These are phyloP conservation scores for Psilocybe tampanensis DNA, from an alignment of 768 basidiomycete genomes.

Conservation along the genomic window DNA sequence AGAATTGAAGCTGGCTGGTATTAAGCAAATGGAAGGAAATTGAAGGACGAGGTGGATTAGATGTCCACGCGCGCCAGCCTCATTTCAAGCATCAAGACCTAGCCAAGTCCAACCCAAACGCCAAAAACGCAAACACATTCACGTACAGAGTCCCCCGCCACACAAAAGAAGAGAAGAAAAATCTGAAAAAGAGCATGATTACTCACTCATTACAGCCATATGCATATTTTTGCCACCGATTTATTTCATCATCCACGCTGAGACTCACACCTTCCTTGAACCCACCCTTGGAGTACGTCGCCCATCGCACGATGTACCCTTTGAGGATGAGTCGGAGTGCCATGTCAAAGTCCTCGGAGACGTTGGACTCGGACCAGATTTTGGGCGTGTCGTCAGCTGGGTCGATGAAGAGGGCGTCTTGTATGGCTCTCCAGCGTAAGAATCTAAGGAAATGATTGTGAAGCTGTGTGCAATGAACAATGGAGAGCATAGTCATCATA, in stretches of 20 bases:
- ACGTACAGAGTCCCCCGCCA: background rate
- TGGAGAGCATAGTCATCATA: conserved; percentile 17
- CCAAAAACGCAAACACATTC: no score
- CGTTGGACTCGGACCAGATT: conserved; percentile 79
- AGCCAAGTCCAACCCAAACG: no score
- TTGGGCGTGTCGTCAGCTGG: conserved; percentile 64
- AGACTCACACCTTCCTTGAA: conserved; percentile 94
- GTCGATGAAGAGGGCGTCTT: conserved; percentile 80
- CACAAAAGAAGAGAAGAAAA: background rate
- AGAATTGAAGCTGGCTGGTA: background rate
- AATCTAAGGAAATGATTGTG: conserved; percentile 39
- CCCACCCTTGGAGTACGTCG: conserved; percentile 79
- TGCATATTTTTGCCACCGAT: conserved; percentile 84
- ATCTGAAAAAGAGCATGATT: background rate
- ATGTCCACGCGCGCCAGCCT: no score
- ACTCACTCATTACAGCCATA: conserved; percentile 67
- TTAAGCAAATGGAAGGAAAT: no score
- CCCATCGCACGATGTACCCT: conserved; percentile 79
- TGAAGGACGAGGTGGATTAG: no score
- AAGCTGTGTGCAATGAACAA: background rate
- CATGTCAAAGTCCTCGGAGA: conserved; percentile 86
- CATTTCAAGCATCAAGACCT: no score
- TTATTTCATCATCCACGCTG: conserved; percentile 86
- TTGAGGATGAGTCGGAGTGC: conserved; percentile 61
- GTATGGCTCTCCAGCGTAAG: conserved; percentile 82